A percentile compares a stretch with the other conserved stretches of the same genome.
Conservation (phyloP, 768 basidiomycete species). For the Sporobolomyces pararoseus region DNA sequence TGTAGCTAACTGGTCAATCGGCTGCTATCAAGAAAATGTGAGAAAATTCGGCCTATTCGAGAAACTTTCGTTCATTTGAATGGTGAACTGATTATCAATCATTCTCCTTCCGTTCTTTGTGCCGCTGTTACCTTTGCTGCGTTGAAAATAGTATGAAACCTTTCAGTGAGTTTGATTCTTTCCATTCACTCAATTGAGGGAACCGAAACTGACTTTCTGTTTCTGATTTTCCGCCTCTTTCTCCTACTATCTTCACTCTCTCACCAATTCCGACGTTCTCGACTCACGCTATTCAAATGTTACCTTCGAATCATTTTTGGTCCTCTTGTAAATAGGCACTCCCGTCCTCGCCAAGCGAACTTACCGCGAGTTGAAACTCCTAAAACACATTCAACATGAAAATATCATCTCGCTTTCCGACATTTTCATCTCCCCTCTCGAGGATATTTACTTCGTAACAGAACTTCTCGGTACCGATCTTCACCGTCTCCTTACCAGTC, state of each 20-base stretch:
- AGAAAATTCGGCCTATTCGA: not conserved
- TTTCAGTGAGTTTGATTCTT: conserved; percentile 57
- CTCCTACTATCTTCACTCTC: not conserved
- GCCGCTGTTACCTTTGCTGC: not conserved
- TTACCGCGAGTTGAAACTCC: conserved; percentile 92
- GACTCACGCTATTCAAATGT: not conserved
- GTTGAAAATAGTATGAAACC: conserved; percentile 85
- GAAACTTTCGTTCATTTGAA: not conserved
- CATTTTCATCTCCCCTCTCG: conserved; percentile 99
- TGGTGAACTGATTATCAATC: not conserved
- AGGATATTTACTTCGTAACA: conserved; percentile 94
- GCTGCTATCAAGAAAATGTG: conserved; percentile 89
- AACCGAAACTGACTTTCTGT: not conserved
- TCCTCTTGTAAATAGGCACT: conserved; percentile 53
- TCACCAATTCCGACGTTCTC: not conserved
- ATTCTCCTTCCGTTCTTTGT: not conserved
- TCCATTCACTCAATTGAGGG: not conserved
- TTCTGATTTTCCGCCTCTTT: not conserved
- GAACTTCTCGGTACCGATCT: conserved; percentile 97
- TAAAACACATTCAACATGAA: conserved; percentile 98
- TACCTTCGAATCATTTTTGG: not conserved
- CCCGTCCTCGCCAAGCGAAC: conserved; percentile 97
- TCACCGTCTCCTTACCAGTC: conserved; percentile 89
- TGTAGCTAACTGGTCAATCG: conserved; percentile 75
- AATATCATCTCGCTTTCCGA: conserved; percentile 99